These are phyloP conservation scores for Globisporangium middletonii DNA, from an alignment of 352 stramenopile species.

Conservation along the genomic window DNA sequence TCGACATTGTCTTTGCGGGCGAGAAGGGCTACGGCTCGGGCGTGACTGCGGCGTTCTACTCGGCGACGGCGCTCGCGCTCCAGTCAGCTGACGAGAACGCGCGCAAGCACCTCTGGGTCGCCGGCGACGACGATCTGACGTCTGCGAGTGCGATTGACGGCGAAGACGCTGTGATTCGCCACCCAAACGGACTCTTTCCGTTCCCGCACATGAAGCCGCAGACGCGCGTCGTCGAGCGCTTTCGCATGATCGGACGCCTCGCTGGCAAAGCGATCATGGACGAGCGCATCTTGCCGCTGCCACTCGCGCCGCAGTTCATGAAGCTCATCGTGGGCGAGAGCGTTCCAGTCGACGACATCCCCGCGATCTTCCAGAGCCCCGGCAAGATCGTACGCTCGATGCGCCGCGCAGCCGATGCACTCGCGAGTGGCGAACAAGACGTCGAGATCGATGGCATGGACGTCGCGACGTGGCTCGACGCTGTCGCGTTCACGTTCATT, in stretches of 20 bases:
- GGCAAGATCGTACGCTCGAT: slow-evolving; percentile 59
- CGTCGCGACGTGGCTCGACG: slow-evolving; percentile 50
- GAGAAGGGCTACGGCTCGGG: slow-evolving; percentile 84
- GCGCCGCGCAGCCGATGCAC: slow-evolving; percentile 31
- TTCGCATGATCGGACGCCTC: slow-evolving; percentile 76
- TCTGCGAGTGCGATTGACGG: slow-evolving; percentile 4
- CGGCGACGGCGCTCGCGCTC: slow-evolving; percentile 59
- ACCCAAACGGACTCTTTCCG: slow-evolving; percentile 76
- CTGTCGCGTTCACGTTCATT: slow-evolving; percentile 67
- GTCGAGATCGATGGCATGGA: slow-evolving; percentile 59
- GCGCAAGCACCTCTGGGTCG: slow-evolving; percentile 39
- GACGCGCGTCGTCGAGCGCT: slow-evolving; percentile 53
- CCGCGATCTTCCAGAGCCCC: slow-evolving; percentile 52
- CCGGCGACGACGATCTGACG: slow-evolving; percentile 25
- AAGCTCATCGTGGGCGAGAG: slow-evolving; percentile 65
- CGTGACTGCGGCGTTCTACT: slow-evolving; percentile 84
- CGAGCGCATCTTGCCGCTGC: slow-evolving; percentile 64
- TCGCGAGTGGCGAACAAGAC: slow-evolving; percentile 17
- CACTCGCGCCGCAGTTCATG: slow-evolving; percentile 71
- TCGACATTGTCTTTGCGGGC: slow-evolving; percentile 82
- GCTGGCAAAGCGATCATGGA: slow-evolving; percentile 83
- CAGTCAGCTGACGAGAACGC: slow-evolving; percentile 49
- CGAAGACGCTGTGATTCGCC: slow-evolving; percentile 50
- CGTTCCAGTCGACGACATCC: slow-evolving; percentile 43
- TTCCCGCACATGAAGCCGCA: slow-evolving; percentile 34